Conservation (phyloP, 768 basidiomycete species). For the Suillus luteus region DNA sequence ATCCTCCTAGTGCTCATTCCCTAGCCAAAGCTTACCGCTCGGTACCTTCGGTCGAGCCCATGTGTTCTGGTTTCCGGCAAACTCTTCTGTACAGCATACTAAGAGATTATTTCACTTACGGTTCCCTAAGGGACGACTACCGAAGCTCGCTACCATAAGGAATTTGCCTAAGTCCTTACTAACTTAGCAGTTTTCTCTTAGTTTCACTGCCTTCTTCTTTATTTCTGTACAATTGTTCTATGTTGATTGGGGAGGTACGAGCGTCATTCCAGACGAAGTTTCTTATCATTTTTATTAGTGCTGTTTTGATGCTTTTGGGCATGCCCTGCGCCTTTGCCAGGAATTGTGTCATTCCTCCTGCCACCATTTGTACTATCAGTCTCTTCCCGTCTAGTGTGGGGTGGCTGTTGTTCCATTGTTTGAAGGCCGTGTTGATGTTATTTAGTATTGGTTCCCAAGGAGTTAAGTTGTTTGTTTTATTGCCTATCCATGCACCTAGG, state of each 20-base stretch:
- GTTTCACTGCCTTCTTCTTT: too few relatives aligned
- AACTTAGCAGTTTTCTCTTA: too few relatives aligned
- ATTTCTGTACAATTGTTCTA: neutral
- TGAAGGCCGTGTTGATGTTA: neutral
- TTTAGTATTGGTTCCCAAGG: constrained; percentile 13
- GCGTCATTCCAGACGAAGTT: constrained; percentile 17
- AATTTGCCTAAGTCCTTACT: too few relatives aligned
- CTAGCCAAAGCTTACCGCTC: too few relatives aligned
- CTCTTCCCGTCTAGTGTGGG: neutral
- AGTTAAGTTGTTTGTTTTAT: neutral
- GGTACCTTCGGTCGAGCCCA: too few relatives aligned
- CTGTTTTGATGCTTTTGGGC: constrained; percentile 28
- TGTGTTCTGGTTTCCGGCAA: too few relatives aligned
- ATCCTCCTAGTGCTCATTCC: too few relatives aligned
- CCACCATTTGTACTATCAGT: constrained; percentile 29
- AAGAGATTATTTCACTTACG: too few relatives aligned
- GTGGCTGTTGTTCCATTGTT: constrained; percentile 11
- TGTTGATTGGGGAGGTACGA: neutral
- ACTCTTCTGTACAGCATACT: too few relatives aligned
- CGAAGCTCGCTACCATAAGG: too few relatives aligned
- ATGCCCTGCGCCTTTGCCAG: constrained; percentile 38
- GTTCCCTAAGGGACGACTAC: too few relatives aligned
- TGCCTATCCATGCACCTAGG: neutral
- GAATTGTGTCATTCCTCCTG: constrained; percentile 39
- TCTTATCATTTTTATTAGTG: neutral